Base-by-base conservation (phyloP, 202 grass and related monocot species). In the Setaria viridis region DNA sequence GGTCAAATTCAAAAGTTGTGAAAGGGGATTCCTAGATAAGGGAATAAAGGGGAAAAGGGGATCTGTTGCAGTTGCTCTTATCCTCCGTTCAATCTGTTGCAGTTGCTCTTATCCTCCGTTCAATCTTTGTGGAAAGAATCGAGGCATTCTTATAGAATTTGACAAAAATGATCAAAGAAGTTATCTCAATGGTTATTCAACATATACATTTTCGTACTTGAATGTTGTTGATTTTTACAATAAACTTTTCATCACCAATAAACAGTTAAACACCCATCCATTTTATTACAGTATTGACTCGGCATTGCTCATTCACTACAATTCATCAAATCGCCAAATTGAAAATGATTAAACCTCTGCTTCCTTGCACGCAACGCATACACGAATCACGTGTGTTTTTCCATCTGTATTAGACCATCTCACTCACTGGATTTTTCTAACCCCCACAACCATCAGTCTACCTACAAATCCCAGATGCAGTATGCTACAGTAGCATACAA, bases 291-390 rank as follows among this genome's bases (percentile, higher is more conserved):
- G 0, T 25, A 25, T 25, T 25, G 25, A 25, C 25, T 25, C 25
- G 25, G 25, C 25, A 25, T 25, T 25, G 25, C 25, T 25, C 25
- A 25, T 25, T 25, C 25, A 25, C 25, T 25, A 25, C 49, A 57
- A 1, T 20, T 56, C 20, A 59, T 57, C 49, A 55, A 67, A 51
- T 62, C 69, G 17, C 62, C 62, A 59, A 74, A 64, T 39, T 13
- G 17, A 34, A 9, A 47, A n/a, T 29, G 21, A 6, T 2, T 15
- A 29, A 9, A 77, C 66, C 33, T 72, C 78, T 78, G 72, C 48
- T 74, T 78, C 66, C 88, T 90, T 86, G 79, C 88, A 83, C 88
- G 79, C 84, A 90, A 86, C 73, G 59, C 11, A 19, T 46, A 49
- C 72, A 49, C 58, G n/a, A 70, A 76, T 70, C 87, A 63, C 77